Conservation (phyloP, 2,329 filamentous ascomycete species). For the Bisporella sp. region DNA sequence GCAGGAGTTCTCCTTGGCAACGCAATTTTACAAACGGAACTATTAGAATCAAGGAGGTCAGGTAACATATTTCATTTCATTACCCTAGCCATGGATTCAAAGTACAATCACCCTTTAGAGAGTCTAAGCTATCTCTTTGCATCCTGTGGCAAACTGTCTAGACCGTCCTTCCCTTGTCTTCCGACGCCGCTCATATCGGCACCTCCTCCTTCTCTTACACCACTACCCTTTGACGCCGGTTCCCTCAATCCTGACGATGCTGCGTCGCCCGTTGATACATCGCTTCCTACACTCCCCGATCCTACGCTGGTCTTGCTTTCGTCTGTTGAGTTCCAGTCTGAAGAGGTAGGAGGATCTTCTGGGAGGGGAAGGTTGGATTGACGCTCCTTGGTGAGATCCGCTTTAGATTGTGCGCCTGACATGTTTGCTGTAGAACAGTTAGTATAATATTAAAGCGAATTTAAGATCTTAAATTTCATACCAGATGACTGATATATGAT, state of each 20-base stretch:
- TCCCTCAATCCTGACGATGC: conserved; percentile 48
- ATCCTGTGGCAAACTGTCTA: conserved; percentile 51
- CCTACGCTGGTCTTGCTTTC: conserved; percentile 63
- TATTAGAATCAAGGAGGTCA: neutral
- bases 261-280: conserved; percentile 40
- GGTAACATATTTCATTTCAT: neutral
- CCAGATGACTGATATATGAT: no score
- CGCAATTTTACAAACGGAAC: neutral
- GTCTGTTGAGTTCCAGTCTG: conserved; percentile 72
- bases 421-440: conserved; percentile 7
- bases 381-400: conserved; percentile 58
- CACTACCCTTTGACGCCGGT: conserved; percentile 51
- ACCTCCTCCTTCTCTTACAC: conserved; percentile 39
- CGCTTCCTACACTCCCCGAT: conserved; percentile 34
- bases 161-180: conserved; percentile 51
- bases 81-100: neutral
- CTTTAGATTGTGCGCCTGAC: conserved; percentile 40
- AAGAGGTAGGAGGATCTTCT: conserved; percentile 67
- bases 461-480: no score
- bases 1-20: no score
- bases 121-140: conserved; percentile 8
- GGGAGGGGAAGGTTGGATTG: conserved; percentile 72
- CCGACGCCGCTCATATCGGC: conserved; percentile 54
- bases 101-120: neutral
- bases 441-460: no score